These are phyloP conservation scores for Psilocybe azurescens DNA, from an alignment of 768 basidiomycete species.

Conservation along the genomic window DNA sequence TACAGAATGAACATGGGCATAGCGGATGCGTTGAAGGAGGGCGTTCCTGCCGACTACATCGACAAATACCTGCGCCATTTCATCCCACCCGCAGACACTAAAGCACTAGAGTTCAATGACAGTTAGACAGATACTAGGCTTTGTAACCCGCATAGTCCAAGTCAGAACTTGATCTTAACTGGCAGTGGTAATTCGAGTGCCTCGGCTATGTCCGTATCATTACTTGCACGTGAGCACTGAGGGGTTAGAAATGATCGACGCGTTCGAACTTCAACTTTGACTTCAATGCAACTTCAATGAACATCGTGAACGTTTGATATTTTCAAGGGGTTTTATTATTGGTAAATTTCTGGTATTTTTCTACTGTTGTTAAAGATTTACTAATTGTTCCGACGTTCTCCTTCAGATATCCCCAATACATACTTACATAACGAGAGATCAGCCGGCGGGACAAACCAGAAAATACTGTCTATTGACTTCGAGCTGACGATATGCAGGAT, in stretches of 20 bases:
- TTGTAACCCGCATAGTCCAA: not conserved
- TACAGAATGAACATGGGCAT: conserved; percentile 51
- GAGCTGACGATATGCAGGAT: conserved; percentile 11
- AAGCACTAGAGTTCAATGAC: conserved; percentile 1
- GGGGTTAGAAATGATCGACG: not conserved
- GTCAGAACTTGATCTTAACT: not conserved
- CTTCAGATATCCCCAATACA: not conserved
- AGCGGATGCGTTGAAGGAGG: conserved; percentile 42
- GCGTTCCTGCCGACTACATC: conserved; percentile 47
- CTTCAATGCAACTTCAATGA: not conserved
- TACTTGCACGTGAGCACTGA: too few species aligned
- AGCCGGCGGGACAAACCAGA: too few species aligned
- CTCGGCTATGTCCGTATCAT: too few species aligned
- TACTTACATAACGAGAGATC: not conserved
- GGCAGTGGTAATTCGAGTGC: too few species aligned
- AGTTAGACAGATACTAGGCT: conserved; percentile 10
- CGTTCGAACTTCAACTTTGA: not conserved
- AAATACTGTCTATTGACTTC: too few species aligned
- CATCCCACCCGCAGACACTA: conserved; percentile 36
- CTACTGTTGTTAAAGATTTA: not conserved
- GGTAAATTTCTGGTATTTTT: too few species aligned
- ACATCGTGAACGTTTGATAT: not conserved
- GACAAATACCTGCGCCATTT: conserved; percentile 48
- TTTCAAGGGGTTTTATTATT: not conserved
- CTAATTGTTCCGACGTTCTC: not conserved